Conservation (phyloP, 495 filamentous ascomycete genomes). For the Choiromyces venosus region DNA sequence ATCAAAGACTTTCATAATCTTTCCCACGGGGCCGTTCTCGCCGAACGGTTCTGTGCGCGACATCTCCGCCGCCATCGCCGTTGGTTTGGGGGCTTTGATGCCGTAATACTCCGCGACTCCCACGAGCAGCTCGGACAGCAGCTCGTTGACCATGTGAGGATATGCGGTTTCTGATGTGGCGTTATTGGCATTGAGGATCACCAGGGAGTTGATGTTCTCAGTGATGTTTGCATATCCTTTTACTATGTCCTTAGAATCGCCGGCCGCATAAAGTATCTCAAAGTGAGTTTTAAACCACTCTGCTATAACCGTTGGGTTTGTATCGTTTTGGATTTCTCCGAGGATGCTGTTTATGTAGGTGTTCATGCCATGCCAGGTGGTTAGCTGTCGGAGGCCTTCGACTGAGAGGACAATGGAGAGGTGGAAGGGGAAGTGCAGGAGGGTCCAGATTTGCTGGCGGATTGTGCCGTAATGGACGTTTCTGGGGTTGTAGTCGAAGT, state of each 20-base stretch:
- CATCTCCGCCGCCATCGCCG: background rate
- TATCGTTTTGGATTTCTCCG: background rate
- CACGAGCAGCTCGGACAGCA: conserved; percentile 10
- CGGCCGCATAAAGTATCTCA: conserved; percentile 23
- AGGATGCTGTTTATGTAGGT: conserved; percentile 1
- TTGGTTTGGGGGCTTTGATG: conserved; percentile 20
- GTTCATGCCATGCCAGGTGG: conserved; percentile 43
- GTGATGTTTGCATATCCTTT: conserved; percentile 21
- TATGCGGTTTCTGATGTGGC: conserved; percentile 4
- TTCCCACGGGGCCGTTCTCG: conserved; percentile 8
- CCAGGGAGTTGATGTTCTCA: conserved; percentile 4
- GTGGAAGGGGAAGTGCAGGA: conserved; percentile 67
- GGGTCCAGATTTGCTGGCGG: conserved; percentile 58
- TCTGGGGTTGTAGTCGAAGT: conserved; percentile 57
- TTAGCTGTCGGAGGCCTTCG: conserved; percentile 51
- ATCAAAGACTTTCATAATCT: conserved; percentile 19
- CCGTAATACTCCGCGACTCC: conserved; percentile 33
- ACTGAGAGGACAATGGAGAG: conserved; percentile 58
- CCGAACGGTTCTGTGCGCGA: background rate
- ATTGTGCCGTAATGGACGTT: conserved; percentile 51
- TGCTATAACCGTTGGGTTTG: background rate
- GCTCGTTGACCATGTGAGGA: conserved; percentile 9
- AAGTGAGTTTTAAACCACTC: conserved; percentile 1
- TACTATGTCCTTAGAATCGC: conserved; percentile 24
- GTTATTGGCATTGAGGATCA: background rate